Evolutionary conservation across 768 basidiomycete species (phyloP), one percentile per base, ranked within the genome.

Genomic region (Leucocoprinus leucothites): DNA sequence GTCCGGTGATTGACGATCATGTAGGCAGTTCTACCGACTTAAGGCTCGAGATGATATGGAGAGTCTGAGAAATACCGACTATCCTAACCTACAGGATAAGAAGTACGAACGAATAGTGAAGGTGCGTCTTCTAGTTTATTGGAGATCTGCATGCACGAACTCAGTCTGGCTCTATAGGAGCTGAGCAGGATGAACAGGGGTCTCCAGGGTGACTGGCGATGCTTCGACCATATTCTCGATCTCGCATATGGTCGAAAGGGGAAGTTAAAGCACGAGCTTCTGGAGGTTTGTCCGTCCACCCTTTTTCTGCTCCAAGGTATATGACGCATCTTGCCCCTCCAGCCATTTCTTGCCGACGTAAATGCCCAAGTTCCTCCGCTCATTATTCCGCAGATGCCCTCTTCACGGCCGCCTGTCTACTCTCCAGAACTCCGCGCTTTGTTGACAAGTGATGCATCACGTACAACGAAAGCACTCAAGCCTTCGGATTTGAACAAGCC

Each of bases 201-300:
- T 9, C 87, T 83, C 61, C 58, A 61, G 3, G 81, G 84, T 3
- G 63, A 77, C 35, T 60, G 61, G 45, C 65, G 72, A 53, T 80
- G 82, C 28, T 86, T 89, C 61, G 71, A 72, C 25, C 75, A 78
- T 59, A 62, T 91, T 25, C 71, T 93, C 16, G 80, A 85, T 59
- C 61, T 84, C 25, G 90, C 90, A 24, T 93, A 91, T 67, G 90
- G 89, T 26, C 76, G 90, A 56, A 82, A 81, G 60, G 90, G 90
- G 21, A 86, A 79, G 63, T 67, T 93, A 14, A 82, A 76, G 61
- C 79, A 81, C 70, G 87, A 91, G 61, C 67, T 91, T 41, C 71
- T 91, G 67, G 67, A 85, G 72, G 90, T 89, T 60, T 58, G 73
- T 61, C 43, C 16, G 22, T 42, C 50, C 14, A 41, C 14, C 22